Conservation (phyloP, 1,284 basidiomycete genomes). For the Cryptococcus sp. region DNA sequence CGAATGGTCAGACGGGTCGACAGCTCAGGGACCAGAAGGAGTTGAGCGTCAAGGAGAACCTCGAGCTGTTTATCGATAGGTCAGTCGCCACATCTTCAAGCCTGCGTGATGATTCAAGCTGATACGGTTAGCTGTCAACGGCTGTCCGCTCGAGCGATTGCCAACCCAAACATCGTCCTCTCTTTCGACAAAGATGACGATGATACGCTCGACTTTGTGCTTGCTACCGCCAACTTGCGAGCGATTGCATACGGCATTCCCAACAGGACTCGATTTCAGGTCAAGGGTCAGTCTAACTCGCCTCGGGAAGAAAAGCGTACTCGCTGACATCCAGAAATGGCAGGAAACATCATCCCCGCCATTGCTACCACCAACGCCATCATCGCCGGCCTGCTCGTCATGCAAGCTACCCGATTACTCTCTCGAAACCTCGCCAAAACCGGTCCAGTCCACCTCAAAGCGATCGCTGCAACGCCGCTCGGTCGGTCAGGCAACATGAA, state of each 20-base stretch:
- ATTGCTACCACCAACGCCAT: conserved; percentile 99
- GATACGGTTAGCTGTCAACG: conserved; percentile 59
- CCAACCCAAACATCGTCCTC: conserved; percentile 66
- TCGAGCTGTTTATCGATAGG: conserved; percentile 77
- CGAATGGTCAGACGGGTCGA: background rate
- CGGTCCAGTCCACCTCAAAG: conserved; percentile 67
- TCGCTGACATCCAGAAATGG: conserved; percentile 70
- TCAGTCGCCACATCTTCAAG: conserved; percentile 37
- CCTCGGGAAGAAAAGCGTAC: background rate
- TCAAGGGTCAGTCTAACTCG: conserved; percentile 65
- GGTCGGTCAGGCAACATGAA: conserved; percentile 57
- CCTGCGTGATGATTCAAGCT: background rate
- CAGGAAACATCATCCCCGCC: conserved; percentile 97
- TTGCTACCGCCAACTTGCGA: conserved; percentile 86
- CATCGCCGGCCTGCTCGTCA: conserved; percentile 86
- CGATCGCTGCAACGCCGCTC: conserved; percentile 67
- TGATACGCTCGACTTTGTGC: conserved; percentile 93
- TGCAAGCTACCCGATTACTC: conserved; percentile 82
- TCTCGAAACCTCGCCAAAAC: conserved; percentile 46
- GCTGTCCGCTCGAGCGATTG: conserved; percentile 65
- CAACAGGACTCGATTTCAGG: conserved; percentile 87
- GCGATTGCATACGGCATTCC: conserved; percentile 84
- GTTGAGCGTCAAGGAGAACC: conserved; percentile 69
- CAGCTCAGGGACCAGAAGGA: conserved; percentile 71
- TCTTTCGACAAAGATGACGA: conserved; percentile 98